Evolutionary conservation across 768 basidiomycete species (phyloP), one percentile per base, ranked within the genome.

Genomic region (Serpula lacrymans): DNA sequence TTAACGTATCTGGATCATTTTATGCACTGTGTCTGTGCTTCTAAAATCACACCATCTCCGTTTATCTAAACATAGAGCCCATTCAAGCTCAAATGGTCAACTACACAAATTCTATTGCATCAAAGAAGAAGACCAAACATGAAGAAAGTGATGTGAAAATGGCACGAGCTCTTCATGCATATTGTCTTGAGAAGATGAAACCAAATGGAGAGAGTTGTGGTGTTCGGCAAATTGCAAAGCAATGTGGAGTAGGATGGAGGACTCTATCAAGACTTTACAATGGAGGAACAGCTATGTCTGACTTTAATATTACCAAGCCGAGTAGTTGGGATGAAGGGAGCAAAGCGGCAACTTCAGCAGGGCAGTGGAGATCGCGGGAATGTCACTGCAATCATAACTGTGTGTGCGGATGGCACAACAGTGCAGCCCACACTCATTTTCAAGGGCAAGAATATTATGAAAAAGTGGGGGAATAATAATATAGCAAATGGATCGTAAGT

Each of bases 381-480:
- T 44, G 53, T 63, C 13, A 71, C 64, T 71, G 49, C 48, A n/a
- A 35, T 57, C 34, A 39, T 44, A 3, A 56, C 52, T 5, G 53
- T 57, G 25, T 50, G 69, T 47, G 62, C 68, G 1, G 62, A 71
- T 50, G 63, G 70, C 1, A 61, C 61, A 0, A 39, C 47, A 1
- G 20, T 69, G 5, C 29, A 34, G 11, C 66, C 66, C 3, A 50
- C 58, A 9, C 47, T 71, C 5, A 68, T 72, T 18, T 69, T 56
- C 57, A 71, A 71, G 39, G 42, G 68, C 10, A 49, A 64, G 42
- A 50, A 63, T 16, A 46, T 67, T 23, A 43, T 48, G 42, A 37
- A 38, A 31, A 51, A 49, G 17, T 72, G 60, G 65, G 41, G 41
- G 6, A 21, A 65, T n/a, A 53, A 67, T 35, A 72, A 72, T 56